Evolutionary conservation across 805 yeast species (phyloP), one percentile per base, ranked within the genome.

Genomic region (Yarrowia yakushimensis): DNA sequence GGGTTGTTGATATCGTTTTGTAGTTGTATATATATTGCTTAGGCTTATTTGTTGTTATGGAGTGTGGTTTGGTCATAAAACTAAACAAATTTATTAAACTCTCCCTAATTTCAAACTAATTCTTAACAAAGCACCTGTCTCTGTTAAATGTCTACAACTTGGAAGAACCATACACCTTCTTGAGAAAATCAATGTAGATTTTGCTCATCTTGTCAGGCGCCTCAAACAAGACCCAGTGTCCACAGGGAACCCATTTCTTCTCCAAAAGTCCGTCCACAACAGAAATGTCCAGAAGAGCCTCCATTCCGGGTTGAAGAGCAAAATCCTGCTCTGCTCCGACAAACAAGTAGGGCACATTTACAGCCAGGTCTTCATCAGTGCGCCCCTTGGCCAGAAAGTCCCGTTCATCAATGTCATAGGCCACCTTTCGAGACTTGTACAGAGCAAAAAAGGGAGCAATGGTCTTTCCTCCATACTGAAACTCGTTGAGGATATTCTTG

Each of bases 211-310:
- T 13, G 13, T 52, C 60, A 13, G 60, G 60, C 60, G 36, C 39
- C 17, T 52, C 60, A 27, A 52, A 52, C 45, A 52, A 20, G 6
- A 37, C 60, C 60, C 60, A 52, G 9, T 52, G 60, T 7, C 45
- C 42, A 52, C 45, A 52, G 23, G 31, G 34, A 7, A 52, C 60
- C 42, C 45, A 37, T 12, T 36, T 17, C n/a, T 27, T 34, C 27
- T 31, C 28, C 12, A 52, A 10, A 0, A 36, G 42, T 1, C 60
- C 60, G 9, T 52, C 45, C 27, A 36, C 28, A 3, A 52, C 60
- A 18, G 25, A 52, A 0, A 28, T 45, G 15, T 52, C 45, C 8
- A 52, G 18, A 17, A 27, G 34, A 18, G 42, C 22, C 17, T 34
- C 42, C 60, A 52, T 52, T 25, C 45, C 60, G 11, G 60, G 60